Percentiles rank a stretch among this genome's conserved stretches.
Evolutionary conservation across 2,329 filamentous ascomycete genomes (phyloP).

Genomic region (Colletotrichum higginsianum): DNA sequence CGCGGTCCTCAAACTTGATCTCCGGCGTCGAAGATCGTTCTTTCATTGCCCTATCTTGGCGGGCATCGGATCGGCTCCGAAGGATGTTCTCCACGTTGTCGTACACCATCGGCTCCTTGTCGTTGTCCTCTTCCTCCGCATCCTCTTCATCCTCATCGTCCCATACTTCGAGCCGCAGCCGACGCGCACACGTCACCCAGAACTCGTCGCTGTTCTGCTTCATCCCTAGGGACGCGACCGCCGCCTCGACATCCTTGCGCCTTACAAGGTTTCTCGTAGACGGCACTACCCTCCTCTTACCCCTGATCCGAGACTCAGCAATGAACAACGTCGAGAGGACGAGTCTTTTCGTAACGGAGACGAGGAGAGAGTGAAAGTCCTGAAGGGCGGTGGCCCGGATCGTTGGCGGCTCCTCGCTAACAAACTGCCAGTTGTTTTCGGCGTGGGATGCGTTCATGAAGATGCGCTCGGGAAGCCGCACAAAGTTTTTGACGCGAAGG

Average conservation of each 20-base stretch:
- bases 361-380: slow-evolving; percentile 79
- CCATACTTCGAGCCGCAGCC: slow-evolving; percentile 65
- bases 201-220: slow-evolving; percentile 55
- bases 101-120: slow-evolving; percentile 55
- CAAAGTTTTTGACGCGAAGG: slow-evolving; percentile 72
- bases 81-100: slow-evolving; percentile 61
- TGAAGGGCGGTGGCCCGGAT: slow-evolving; percentile 82
- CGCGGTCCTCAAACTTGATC: slow-evolving; percentile 8
- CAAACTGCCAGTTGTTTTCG: slow-evolving; percentile 77
- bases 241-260: slow-evolving; percentile 64
- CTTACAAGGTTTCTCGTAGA: slow-evolving; percentile 53
- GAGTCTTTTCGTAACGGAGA: slow-evolving; percentile 79
- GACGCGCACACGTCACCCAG: slow-evolving; percentile 65
- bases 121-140: slow-evolving; percentile 42
- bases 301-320: slow-evolving; percentile 77
- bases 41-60: not conserved
- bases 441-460: slow-evolving; percentile 81
- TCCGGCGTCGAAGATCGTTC: slow-evolving; percentile 5
- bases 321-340: slow-evolving; percentile 79
- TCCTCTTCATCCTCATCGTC: slow-evolving; percentile 48
- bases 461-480: slow-evolving; percentile 74
- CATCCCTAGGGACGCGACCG: slow-evolving; percentile 63
- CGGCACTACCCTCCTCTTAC: slow-evolving; percentile 55
- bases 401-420: slow-evolving; percentile 75
- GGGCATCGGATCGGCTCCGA: slow-evolving; percentile 31